Conservation (phyloP, 1,284 basidiomycete genomes). For the Cutaneotrichosporon cavernicola region DNA sequence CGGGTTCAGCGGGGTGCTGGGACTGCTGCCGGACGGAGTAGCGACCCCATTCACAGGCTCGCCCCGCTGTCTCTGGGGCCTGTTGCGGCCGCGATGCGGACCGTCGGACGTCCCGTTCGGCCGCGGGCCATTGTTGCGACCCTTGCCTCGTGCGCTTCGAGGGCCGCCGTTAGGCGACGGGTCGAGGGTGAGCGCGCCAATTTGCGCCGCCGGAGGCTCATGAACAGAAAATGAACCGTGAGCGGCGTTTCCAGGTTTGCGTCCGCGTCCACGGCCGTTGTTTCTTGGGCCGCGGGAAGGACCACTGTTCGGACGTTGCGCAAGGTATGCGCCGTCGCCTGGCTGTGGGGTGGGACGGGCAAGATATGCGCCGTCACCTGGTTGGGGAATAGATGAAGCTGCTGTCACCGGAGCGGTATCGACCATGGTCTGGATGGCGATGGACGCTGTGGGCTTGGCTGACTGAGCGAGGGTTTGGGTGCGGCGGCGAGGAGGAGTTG, state of each 20-base stretch:
- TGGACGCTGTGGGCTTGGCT: neutral
- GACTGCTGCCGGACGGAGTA: conserved; percentile 3
- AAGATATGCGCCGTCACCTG: conserved; percentile 24
- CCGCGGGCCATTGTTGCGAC: neutral
- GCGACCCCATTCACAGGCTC: neutral
- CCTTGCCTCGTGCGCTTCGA: conserved; percentile 5
- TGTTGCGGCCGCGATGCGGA: neutral
- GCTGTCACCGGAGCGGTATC: conserved; percentile 11
- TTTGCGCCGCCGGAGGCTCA: neutral
- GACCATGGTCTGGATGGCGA: conserved; percentile 9
- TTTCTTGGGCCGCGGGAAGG: conserved; percentile 6
- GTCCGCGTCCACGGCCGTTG: conserved; percentile 10
- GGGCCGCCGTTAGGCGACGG: neutral
- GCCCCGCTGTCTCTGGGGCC: neutral
- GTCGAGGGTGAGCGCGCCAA: neutral
- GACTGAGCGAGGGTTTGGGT: conserved; percentile 5
- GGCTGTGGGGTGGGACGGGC: conserved; percentile 21
- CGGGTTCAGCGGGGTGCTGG: conserved; percentile 20
- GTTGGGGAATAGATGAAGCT: conserved; percentile 9
- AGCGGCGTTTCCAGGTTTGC: neutral
- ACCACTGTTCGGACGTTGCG: conserved; percentile 11
- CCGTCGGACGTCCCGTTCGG: conserved; percentile 1
- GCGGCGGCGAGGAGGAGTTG: neutral
- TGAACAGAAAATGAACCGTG: neutral
- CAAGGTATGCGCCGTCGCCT: conserved; percentile 27